Percentiles rank a stretch among this genome's conserved stretches.
These are phyloP conservation scores for Prunus kanzakura DNA, from an alignment of 306 rosid species.

Conservation along the genomic window DNA sequence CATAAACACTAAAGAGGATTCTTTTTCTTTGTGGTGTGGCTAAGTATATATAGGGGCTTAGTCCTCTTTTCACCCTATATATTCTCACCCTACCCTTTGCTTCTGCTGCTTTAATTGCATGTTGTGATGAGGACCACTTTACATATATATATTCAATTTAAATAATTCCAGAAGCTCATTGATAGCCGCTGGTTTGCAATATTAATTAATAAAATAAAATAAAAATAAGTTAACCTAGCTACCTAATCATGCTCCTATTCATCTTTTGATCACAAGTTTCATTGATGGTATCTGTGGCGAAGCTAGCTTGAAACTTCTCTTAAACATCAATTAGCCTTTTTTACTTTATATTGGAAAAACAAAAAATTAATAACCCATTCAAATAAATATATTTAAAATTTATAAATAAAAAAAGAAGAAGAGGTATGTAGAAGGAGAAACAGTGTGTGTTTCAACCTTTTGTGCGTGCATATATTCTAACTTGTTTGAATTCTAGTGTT, in stretches of 20 bases:
- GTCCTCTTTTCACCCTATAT: slow-evolving; percentile 6
- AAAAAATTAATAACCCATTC: too few relatives aligned
- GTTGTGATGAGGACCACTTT: slow-evolving; percentile 1
- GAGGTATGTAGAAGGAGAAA: not conserved
- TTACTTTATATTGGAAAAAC: too few relatives aligned
- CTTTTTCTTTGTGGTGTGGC: not conserved
- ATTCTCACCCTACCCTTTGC: not conserved
- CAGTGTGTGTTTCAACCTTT: slow-evolving; percentile 36
- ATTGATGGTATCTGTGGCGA: not conserved
- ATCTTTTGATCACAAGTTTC: not conserved
- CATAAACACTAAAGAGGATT: not conserved
- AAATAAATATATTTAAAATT: too few relatives aligned
- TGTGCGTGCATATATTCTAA: slow-evolving; percentile 15
- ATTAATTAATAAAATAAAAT: not conserved
- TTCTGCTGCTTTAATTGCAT: slow-evolving; percentile 12
- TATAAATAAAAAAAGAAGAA: not conserved
- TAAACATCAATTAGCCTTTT: too few relatives aligned
- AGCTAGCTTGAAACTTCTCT: not conserved
- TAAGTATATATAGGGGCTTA: slow-evolving; percentile 1
- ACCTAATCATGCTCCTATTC: not conserved
- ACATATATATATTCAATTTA: not conserved
- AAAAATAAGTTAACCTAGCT: not conserved
- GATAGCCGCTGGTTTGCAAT: slow-evolving; percentile 23
- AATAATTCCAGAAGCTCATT: not conserved
- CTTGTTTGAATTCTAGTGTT: slow-evolving; percentile 48